Conservation (phyloP, 2,329 filamentous ascomycete species). For the Hirsutella rhossiliensis region DNA sequence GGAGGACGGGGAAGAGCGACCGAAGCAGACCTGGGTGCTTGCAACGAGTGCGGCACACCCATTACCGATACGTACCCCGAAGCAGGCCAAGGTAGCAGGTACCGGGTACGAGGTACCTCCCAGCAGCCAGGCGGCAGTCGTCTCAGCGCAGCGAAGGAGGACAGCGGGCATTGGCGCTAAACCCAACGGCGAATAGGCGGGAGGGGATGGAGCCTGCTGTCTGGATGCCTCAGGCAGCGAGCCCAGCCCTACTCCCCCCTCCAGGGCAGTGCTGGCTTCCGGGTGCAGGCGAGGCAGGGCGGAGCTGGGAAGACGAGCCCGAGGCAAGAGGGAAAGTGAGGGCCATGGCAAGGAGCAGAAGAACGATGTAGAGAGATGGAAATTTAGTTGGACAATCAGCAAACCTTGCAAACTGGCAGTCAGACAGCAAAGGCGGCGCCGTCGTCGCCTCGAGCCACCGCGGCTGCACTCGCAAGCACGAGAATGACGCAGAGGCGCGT, state of each 20-base stretch:
- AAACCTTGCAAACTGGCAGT: background rate
- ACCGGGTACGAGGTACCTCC: background rate
- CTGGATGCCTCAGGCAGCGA: slow-evolving; percentile 8
- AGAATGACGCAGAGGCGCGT: background rate
- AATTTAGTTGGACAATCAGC: background rate
- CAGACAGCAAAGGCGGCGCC: background rate
- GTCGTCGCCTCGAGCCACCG: background rate
- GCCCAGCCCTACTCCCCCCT: background rate
- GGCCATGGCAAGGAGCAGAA: background rate
- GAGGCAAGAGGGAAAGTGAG: background rate
- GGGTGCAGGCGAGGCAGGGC: background rate
- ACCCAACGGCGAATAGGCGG: slow-evolving; percentile 21
- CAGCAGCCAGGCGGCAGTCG: background rate
- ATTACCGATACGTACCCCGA: background rate
- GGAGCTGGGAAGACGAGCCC: background rate
- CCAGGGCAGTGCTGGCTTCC: background rate
- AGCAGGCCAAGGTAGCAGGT: background rate
- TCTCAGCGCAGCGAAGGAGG: slow-evolving; percentile 3
- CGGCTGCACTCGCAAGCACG: background rate
- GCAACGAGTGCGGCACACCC: slow-evolving; percentile 2
- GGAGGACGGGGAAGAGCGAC: slow-evolving; percentile 24
- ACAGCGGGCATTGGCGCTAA: slow-evolving; percentile 18
- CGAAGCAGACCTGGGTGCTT: slow-evolving; percentile 15
- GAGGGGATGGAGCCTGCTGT: slow-evolving; percentile 17
- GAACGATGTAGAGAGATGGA: background rate